Percentiles rank a stretch among this genome's conserved stretches.
Evolutionary conservation across 2,329 filamentous ascomycete species (phyloP).

Genomic region (Magnaporthiopsis rhizophila): DNA sequence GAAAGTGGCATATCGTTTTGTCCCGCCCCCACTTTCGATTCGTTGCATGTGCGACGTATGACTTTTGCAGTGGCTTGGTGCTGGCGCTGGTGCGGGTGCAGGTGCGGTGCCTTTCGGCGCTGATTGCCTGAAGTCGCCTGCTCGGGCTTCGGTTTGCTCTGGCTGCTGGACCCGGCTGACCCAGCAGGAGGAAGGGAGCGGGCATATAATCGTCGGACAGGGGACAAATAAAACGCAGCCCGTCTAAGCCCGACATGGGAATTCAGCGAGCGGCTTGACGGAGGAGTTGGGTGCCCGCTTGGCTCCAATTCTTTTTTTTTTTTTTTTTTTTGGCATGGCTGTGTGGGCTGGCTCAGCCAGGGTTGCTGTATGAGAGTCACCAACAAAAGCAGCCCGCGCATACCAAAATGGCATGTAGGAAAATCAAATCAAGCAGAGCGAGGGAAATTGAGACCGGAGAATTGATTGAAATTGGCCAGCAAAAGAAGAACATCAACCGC

Average conservation of each 20-base stretch:
- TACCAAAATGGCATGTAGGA: background rate
- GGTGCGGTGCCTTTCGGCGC: background rate
- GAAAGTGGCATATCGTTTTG: conserved; percentile 3
- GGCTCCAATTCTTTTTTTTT: background rate
- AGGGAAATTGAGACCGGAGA: background rate
- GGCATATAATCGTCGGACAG: background rate
- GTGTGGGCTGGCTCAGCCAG: background rate
- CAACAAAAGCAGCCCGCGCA: background rate
- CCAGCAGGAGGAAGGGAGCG: background rate
- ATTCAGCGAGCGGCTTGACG: too few species aligned
- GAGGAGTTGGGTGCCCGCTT: background rate
- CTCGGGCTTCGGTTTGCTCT: background rate
- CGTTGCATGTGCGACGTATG: conserved; percentile 3
- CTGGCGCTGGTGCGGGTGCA: background rate
- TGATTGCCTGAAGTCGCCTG: background rate
- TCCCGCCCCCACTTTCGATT: background rate
- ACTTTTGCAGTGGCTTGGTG: background rate
- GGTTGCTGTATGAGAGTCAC: background rate
- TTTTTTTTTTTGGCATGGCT: background rate
- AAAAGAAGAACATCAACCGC: background rate
- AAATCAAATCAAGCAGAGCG: background rate
- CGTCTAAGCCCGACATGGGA: background rate
- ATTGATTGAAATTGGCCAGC: background rate
- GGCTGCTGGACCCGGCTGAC: background rate
- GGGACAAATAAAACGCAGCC: background rate